Evolutionary conservation across 2,329 filamentous ascomycete genomes (phyloP), one percentile per base, ranked within the genome.

Genomic region (Colletotrichum tropicicola): DNA sequence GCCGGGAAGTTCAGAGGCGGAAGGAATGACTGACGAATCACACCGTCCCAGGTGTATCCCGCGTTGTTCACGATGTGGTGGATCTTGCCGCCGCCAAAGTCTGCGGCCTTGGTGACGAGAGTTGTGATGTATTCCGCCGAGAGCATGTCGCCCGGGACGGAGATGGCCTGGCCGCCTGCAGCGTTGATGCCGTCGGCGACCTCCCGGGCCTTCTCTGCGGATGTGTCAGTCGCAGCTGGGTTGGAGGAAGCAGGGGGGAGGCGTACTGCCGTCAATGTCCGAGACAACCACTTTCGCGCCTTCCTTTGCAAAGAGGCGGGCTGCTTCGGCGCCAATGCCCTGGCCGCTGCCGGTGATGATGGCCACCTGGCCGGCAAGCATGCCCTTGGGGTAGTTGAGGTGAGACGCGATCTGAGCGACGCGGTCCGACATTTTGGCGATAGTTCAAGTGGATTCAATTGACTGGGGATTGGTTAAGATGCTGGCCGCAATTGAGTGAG

Each of bases 31-130:
- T 45, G 12, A 27, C 43, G 57, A 70, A 97, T 93, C 39, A 97
- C 93, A 6, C 91, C 94, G 77, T 97, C 94, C 92, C 93, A 97
- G 1, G 94, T 97, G 79, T 93, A 97, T 43, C 93, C 93, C 1
- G 93, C 94, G 76, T 97, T 97, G 79, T 97, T 97, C 65, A 97
- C 92, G 60, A 97, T 91, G 75, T 96, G 91, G 77, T 97, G 91
- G 68, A 97, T 94, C 83, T 97, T 97, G 73, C 93, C 93, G 68
- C 86, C 82, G 63, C 94, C 94, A 74, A 97, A 97, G 49, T 90
- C 90, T 1, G 92, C 93, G 0, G 93, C 86, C 73, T 89, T 87
- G 74, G 89, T 83, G 25, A 97, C 88, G n/a, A 97, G 86, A 9
- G 83, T 80, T 65, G 88, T 84, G 74, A 94, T 85, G 78, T 96